Evolutionary conservation across 495 filamentous ascomycete genomes (phyloP), one percentile per base, ranked within the genome.

Genomic region (Opeltia flavorubescens): DNA sequence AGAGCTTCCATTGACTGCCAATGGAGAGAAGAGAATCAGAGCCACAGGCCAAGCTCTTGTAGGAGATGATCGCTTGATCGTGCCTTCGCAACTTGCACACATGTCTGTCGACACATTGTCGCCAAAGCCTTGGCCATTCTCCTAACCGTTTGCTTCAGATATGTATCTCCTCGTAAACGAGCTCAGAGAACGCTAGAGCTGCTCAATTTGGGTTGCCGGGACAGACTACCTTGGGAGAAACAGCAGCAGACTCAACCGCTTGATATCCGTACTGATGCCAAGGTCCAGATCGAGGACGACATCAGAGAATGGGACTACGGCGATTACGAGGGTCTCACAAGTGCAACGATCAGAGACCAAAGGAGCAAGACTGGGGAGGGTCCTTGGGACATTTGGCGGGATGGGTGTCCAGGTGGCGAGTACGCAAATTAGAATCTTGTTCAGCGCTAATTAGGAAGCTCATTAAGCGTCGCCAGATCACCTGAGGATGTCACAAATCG

Each of bases 241-340:
- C 50, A 56, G 3, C 50, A 61, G 3, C 74, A 69, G 40, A 40
- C 64, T 4, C 58, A 58, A 13, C 29, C 60, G 2, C 49, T 59
- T 4, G 64, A 67, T 2, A 66, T 72, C 42, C 67, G 71, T 15
- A 74, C 68, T 4, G 62, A 72, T 38, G 73, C 72, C 0, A 57
- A 63, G 13, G 74, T 93, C 1, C 62, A 80, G 52, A 65, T 91
- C 34, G 86, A 84, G 0, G 76, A 88, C 49, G 78, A 83, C 41
- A 78, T 95, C 24, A 72, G 83, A 11, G 89, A 98, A 59, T 98
- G 89, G 89, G 86, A 94, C 64, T 98, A 98, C 55, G 91, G 91
- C 9, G 77, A 83, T 51, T 98, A 96, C 59, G 91, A 98, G 60
- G 91, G 91, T 2, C 76, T 94, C 60, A 93, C 84, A 5, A 81